Conservation (phyloP, 2,329 filamentous ascomycete species). For the Apiospora koreana region DNA sequence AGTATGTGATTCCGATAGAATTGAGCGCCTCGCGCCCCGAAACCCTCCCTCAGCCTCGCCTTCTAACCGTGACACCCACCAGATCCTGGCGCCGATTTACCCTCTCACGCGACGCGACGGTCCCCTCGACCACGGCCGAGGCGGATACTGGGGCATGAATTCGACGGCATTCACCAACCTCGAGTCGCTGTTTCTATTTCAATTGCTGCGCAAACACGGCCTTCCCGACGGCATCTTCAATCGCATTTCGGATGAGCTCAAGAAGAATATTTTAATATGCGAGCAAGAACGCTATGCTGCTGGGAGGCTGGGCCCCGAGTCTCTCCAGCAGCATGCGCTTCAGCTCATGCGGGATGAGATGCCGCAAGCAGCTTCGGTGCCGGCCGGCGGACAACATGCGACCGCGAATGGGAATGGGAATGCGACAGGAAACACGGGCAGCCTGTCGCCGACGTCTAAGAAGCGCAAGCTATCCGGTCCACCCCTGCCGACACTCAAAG, state of each 20-base stretch:
- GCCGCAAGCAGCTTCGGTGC: slow-evolving; percentile 49
- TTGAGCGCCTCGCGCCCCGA: slow-evolving; percentile 16
- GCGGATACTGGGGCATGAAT: slow-evolving; percentile 55
- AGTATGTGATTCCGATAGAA: slow-evolving; percentile 28
- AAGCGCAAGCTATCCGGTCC: slow-evolving; percentile 76
- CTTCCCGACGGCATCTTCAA: slow-evolving; percentile 66
- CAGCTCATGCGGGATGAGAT: slow-evolving; percentile 75
- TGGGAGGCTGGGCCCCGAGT: slow-evolving; percentile 72
- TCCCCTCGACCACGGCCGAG: slow-evolving; percentile 58
- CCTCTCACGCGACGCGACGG: slow-evolving; percentile 52
- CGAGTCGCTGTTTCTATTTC: slow-evolving; percentile 84
- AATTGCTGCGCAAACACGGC: slow-evolving; percentile 71
- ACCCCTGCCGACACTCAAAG: slow-evolving; percentile 63
- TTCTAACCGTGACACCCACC: slow-evolving; percentile 28
- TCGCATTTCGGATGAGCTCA: slow-evolving; percentile 73
- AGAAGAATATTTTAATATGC: slow-evolving; percentile 71
- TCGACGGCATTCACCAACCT: slow-evolving; percentile 74
- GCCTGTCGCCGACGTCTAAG: slow-evolving; percentile 57
- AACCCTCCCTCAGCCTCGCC: slow-evolving; percentile 15
- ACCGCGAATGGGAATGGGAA: slow-evolving; percentile 30
- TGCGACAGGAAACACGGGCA: slow-evolving; percentile 36
- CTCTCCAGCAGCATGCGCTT: slow-evolving; percentile 77
- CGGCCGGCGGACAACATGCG: slow-evolving; percentile 26
- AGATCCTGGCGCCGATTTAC: slow-evolving; percentile 57
- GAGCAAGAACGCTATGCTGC: slow-evolving; percentile 72